These are phyloP conservation scores for Globisporangium rhizosaccharum DNA, from an alignment of 352 stramenopile species.

Conservation along the genomic window DNA sequence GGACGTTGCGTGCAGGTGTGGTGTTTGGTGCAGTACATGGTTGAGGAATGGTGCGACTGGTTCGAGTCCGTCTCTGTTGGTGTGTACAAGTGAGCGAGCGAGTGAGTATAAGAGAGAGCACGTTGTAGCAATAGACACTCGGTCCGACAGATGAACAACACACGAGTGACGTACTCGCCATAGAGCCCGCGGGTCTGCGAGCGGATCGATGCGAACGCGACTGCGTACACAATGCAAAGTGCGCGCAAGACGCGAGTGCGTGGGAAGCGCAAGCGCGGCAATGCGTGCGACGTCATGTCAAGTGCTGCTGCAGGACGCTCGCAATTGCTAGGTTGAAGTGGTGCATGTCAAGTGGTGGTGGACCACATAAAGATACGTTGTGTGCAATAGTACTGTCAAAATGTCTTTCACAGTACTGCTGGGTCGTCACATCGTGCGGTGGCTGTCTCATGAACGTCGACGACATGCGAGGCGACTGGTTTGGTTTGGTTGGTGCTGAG, in stretches of 20 bases:
- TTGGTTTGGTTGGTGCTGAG: background rate
- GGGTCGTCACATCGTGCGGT: background rate
- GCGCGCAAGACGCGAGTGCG: slow-evolving; percentile 34
- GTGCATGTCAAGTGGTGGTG: background rate
- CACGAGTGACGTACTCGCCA: slow-evolving; percentile 37
- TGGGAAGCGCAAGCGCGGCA: slow-evolving; percentile 21
- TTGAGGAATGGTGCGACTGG: slow-evolving; percentile 48
- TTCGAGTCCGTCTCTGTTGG: slow-evolving; percentile 43
- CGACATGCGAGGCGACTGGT: background rate
- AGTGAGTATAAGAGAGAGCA: background rate
- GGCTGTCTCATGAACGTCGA: background rate
- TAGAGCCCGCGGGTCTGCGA: slow-evolving; percentile 79
- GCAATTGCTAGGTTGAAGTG: background rate
- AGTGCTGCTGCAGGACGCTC: background rate
- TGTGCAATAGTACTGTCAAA: background rate
- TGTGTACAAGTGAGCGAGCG: background rate
- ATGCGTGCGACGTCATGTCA: background rate
- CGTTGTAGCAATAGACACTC: background rate
- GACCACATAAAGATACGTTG: background rate
- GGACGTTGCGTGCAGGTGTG: slow-evolving; percentile 11
- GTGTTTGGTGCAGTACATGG: slow-evolving; percentile 21
- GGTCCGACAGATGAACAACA: background rate
- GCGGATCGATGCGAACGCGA: slow-evolving; percentile 79
- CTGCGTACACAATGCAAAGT: slow-evolving; percentile 40
- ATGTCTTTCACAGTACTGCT: background rate